Base-by-base conservation (phyloP, 768 basidiomycete genomes). In the Dacryopinax primogenitus region DNA sequence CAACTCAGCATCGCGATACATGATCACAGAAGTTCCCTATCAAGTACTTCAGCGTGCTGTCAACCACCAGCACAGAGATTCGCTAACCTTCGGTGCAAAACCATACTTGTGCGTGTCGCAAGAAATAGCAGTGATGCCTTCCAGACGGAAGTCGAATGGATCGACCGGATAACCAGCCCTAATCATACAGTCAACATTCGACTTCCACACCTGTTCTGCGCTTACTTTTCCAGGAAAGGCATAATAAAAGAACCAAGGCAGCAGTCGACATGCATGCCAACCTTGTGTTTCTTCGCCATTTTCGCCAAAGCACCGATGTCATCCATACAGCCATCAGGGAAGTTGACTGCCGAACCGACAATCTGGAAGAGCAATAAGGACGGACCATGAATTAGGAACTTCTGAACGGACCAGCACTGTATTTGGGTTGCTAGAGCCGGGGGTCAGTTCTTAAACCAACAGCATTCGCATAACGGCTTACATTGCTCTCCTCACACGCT, bases 91-190 rank as follows among this genome's bases (percentile, higher is more conserved):
- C 15, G 93, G 92, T 23, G 93, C 86, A 74, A 95, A 96, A 21
- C 91, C 93, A 76, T 95, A 94, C 86, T 95, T 95, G 78, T 96
- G 93, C 6, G 91, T 92, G 78, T 99, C 95, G 74, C 94, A 96
- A 67, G 91, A 93, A 64, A 97, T 90, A 70, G 86, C 87, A 1
- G 94, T 97, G 26, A 99, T 95, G 2, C 95, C 95, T 1, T 82
- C 80, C 1, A 97, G 86, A 23, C 85, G 78, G 75, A 99, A 99
- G 75, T 98, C 95, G 72, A 97, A 98, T 0, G 84, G 86, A 36
- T 79, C 74, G 26, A 88, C 76, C 0, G 88, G 78, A 64, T 89
- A 82, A 2, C 89, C 90, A 15, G 87, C 83, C 67, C 51, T 58
- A 30, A 18, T 6, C 26, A 26, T 9, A 9, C 71, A 64, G 2